These are phyloP conservation scores for Amanita molliuscula DNA, from an alignment of 768 basidiomycete genomes.

Conservation along the genomic window DNA sequence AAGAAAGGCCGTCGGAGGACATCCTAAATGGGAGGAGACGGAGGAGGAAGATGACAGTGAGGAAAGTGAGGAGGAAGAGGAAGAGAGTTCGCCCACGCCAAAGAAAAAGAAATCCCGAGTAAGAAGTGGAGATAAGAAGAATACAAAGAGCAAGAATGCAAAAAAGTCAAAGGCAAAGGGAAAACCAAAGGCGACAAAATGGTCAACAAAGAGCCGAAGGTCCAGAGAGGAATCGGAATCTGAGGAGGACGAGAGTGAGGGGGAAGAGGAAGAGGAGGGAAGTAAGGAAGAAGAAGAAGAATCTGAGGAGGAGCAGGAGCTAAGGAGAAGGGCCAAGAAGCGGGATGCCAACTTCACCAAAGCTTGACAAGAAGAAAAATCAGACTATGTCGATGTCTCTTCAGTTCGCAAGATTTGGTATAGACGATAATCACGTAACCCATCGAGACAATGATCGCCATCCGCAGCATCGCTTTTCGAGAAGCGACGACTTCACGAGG, in stretches of 20 bases:
- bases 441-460: neutral
- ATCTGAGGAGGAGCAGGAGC: neutral
- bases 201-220: neutral
- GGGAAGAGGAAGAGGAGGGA: neutral
- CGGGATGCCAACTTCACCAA: neutral
- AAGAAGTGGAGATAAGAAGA: constrained; percentile 4
- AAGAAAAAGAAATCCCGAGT: constrained; percentile 1
- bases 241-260: neutral
- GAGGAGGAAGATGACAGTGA: neutral
- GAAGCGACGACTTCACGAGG: constrained; percentile 5
- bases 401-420: neutral
- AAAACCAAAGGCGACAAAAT: neutral
- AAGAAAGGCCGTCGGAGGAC: neutral
- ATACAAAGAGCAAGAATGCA: neutral
- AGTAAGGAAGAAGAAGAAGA: neutral
- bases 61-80: neutral
- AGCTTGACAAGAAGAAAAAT: constrained; percentile 1
- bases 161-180: constrained; percentile 2
- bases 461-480: constrained; percentile 6
- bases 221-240: neutral
- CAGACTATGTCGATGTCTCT: constrained; percentile 5
- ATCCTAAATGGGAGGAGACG: neutral
- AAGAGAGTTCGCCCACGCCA: neutral
- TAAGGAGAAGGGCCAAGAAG: constrained; percentile 1
- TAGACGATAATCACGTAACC: neutral